phyloP scores from a whole-genome alignment of 257 asterid species.

The Coffea eugenioides region DNA sequence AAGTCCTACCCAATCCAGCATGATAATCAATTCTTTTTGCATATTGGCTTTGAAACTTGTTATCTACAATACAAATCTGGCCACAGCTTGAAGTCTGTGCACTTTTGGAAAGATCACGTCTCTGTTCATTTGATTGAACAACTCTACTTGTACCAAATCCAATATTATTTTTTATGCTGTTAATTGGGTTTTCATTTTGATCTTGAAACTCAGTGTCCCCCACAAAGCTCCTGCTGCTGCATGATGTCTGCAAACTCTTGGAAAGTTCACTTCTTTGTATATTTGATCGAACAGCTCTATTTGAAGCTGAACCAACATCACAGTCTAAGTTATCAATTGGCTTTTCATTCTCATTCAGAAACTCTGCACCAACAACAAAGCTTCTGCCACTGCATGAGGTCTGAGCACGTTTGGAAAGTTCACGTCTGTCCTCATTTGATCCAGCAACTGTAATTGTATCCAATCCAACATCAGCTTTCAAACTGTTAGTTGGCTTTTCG shows the following conservation, averaged over 20 bases:
- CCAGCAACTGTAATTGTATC: conserved; percentile 29
- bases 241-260: conserved; percentile 11
- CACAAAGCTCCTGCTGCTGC: conserved; percentile 15
- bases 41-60: neutral
- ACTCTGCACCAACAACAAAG: conserved; percentile 18
- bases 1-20: neutral
- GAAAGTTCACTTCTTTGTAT: neutral
- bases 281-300: neutral
- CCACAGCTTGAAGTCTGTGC: conserved; percentile 6
- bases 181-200: conserved; percentile 19
- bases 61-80: neutral
- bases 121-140: conserved; percentile 3
- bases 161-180: conserved; percentile 20
- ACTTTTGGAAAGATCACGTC: neutral
- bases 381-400: conserved; percentile 19
- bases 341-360: conserved; percentile 22
- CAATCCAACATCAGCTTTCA: conserved; percentile 22
- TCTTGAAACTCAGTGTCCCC: conserved; percentile 25
- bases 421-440: neutral
- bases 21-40: neutral
- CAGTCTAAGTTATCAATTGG: conserved; percentile 14
- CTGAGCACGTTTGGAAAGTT: neutral
- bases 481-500: conserved; percentile 17
- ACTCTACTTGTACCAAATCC: conserved; percentile 31
- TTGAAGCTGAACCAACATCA: conserved; percentile 37